A percentile compares a stretch with the other conserved stretches of the same genome.
Evolutionary conservation across 371 early-diverging fungal genomes (phyloP).

Genomic region (Coemansia sp.): DNA sequence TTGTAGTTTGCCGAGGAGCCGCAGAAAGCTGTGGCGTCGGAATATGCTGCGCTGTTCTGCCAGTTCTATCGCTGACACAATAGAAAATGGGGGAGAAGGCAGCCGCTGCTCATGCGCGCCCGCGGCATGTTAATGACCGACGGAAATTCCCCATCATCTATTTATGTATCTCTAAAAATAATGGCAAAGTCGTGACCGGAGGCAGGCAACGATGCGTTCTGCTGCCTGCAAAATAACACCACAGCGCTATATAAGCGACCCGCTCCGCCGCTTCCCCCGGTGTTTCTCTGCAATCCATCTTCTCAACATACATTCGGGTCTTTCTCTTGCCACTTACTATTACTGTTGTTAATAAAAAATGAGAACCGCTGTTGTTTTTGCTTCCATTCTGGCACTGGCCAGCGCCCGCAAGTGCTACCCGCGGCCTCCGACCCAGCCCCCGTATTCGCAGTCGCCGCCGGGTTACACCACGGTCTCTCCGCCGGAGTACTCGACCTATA

Average conservation of each 20-base stretch:
- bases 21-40: constrained; percentile 23
- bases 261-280: neutral
- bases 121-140: neutral
- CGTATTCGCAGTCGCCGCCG: neutral
- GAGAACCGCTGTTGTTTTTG: constrained; percentile 26
- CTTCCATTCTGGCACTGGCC: constrained; percentile 17
- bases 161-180: constrained; percentile 6
- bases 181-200: neutral
- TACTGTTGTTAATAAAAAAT: constrained; percentile 17
- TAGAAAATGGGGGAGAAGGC: neutral
- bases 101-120: neutral
- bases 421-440: constrained; percentile 17
- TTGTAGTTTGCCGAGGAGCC: constrained; percentile 46
- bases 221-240: too few relatives aligned
- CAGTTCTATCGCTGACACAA: constrained; percentile 18
- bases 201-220: neutral
- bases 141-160: neutral
- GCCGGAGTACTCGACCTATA: neutral
- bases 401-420: constrained; percentile 37
- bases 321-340: constrained; percentile 2
- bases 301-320: constrained; percentile 1
- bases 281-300: constrained; percentile 8
- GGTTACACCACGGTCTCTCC: neutral
- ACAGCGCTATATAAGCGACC: neutral
- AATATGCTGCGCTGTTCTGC: constrained; percentile 39